Percentiles rank a stretch among this genome's conserved stretches.
phyloP scores from a whole-genome alignment of 179 eudicot genomes.

The Pouteria campechiana region DNA sequence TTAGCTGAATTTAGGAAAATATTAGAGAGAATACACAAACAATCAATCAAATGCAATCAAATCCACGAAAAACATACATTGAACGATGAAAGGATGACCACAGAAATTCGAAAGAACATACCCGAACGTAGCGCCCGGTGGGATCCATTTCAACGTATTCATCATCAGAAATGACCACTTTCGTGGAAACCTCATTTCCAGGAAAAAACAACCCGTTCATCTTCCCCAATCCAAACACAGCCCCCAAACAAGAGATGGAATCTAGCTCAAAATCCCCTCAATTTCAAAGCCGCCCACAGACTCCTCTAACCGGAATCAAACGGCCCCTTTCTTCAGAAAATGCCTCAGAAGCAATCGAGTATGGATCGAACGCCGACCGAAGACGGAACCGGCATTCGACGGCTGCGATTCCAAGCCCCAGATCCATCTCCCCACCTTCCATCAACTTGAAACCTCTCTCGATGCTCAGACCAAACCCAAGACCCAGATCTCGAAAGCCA shows the following conservation, averaged over 20 bases:
- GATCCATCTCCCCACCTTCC: too few species aligned
- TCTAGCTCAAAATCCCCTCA: background rate
- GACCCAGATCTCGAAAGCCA: too few species aligned
- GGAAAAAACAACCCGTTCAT: slow-evolving; percentile 1
- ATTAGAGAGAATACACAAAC: too few species aligned
- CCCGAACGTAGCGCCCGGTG: slow-evolving; percentile 74
- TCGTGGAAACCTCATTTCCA: slow-evolving; percentile 2
- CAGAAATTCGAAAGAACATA: too few species aligned
- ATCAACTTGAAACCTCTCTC: too few species aligned
- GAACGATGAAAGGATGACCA: too few species aligned
- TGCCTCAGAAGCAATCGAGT: slow-evolving; percentile 12
- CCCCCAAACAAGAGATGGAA: slow-evolving; percentile 5
- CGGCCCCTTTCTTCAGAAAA: slow-evolving; percentile 2
- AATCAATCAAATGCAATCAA: too few species aligned
- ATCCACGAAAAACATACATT: background rate
- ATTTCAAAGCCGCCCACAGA: too few species aligned
- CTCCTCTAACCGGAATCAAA: slow-evolving; percentile 5
- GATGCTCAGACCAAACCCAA: too few species aligned
- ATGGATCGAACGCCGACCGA: slow-evolving; percentile 27
- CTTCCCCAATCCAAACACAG: background rate
- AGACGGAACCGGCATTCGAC: slow-evolving; percentile 6
- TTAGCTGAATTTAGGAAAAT: too few species aligned
- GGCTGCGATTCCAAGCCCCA: too few species aligned
- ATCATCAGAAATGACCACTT: slow-evolving; percentile 11
- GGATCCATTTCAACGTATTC: slow-evolving; percentile 63